Evolutionary conservation across 1,139 yeast genomes (phyloP).

Genomic region (Sugiyamaella novakii): DNA sequence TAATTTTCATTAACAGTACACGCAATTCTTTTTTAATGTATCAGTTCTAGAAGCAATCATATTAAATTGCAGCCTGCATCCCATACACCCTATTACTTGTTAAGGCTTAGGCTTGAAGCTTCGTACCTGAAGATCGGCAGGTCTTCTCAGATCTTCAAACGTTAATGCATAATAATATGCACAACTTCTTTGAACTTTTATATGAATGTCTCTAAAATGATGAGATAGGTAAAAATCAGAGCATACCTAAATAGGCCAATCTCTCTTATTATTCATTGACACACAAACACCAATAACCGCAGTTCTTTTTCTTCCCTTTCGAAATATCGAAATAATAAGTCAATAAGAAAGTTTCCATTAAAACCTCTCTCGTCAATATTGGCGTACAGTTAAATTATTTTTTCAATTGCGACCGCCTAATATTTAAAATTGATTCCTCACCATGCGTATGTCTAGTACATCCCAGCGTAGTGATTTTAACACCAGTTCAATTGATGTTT

Average conservation of each 20-base stretch:
- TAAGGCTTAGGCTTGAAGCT: not conserved
- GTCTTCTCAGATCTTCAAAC: not conserved
- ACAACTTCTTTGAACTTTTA: too few relatives aligned
- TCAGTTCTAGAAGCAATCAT: constrained; percentile 8
- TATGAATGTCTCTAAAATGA: too few relatives aligned
- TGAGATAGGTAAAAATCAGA: too few relatives aligned
- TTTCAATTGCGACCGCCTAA: constrained; percentile 2
- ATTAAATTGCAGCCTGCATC: not conserved
- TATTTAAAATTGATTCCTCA: not conserved
- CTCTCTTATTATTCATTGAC: not conserved
- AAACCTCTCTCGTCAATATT: not conserved
- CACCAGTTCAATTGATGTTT: constrained; percentile 1
- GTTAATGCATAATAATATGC: not conserved
- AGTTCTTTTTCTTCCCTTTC: not conserved
- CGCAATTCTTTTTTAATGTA: constrained; percentile 5
- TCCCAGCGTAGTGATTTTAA: not conserved
- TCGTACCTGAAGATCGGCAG: not conserved
- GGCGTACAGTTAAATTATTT: not conserved
- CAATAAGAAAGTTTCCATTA: not conserved
- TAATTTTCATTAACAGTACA: not conserved
- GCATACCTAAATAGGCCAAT: too few relatives aligned
- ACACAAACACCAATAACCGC: not conserved
- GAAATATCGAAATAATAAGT: not conserved
- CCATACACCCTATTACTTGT: not conserved
- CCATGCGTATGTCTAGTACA: constrained; percentile 6